Evolutionary conservation across 2,329 filamentous ascomycete genomes (phyloP), one percentile per base, ranked within the genome.

Genomic region (Byssothecium circinans): DNA sequence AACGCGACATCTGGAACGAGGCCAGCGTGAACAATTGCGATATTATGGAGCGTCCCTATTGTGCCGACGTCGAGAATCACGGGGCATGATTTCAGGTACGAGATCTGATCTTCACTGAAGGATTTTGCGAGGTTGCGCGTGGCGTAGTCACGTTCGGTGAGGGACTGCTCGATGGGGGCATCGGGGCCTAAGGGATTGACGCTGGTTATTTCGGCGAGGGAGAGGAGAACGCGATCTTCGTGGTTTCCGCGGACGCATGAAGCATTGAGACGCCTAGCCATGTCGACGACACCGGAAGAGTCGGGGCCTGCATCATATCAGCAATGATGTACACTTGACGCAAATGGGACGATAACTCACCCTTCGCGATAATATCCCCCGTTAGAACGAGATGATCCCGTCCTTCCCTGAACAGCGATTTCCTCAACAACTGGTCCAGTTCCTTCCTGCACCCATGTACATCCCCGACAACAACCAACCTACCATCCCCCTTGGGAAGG

Each of bases 221-320:
- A 80, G 8, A 86, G 78, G n/a, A 97, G 78, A 17, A 96, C 78
- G 18, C 85, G 81, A 68, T 97, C 91, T 68, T 99, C 94, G 73
- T 96, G 89, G 72, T 96, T 96, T 15, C 94, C 94, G 41, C 92
- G 85, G 8, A 97, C 90, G 53, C 84, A 89, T 23, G 86, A 89
- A 18, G 92, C 91, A 41, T 82, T 81, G 30, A 92, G 74, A 12
- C 81, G 73, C 67, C 90, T 87, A 30, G 89, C 86, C 34, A 91
- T 77, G 48, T 87, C 82, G 39, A 97, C 78, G 1, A 96, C 89
- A 30, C 86, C 89, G 1, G 79, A 63, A 25, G 88, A 92, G 71
- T 96, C 85, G 10, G 91, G 90, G 0, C 92, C 65, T 60, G 29
- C 2, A 22, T 2, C 11, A 17, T 34, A 46, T 60, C 33, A 56